phyloP scores from a whole-genome alignment of 208 protist genomes.

The Leishmania major region DNA sequence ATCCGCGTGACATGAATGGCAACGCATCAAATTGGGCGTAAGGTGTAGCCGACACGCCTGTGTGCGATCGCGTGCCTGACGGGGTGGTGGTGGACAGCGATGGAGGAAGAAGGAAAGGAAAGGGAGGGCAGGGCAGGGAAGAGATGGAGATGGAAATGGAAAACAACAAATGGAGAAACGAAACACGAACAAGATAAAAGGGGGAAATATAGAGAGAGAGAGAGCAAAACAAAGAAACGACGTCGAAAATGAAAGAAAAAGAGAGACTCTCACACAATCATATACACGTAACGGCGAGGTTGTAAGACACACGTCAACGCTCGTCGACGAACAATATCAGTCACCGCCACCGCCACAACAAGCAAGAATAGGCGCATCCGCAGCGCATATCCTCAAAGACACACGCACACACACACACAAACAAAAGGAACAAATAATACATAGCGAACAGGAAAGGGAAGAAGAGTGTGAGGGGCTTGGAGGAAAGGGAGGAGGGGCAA shows the following conservation, averaged over 20 bases:
- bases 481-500: too few species aligned
- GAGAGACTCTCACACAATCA: not conserved
- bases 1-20: not conserved
- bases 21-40: not conserved
- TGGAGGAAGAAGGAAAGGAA: constrained; percentile 1
- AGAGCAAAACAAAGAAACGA: not conserved
- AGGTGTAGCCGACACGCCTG: not conserved
- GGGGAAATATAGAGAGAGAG: not conserved
- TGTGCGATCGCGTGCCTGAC: not conserved
- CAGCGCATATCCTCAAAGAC: not conserved
- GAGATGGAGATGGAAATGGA: constrained; percentile 4
- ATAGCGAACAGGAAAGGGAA: not conserved
- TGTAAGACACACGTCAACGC: not conserved
- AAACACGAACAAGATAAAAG: not conserved
- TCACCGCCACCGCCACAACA: not conserved
- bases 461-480: not conserved
- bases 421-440: not conserved
- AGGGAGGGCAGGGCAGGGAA: not conserved
- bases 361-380: not conserved
- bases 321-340: not conserved
- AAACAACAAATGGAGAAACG: not conserved
- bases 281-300: not conserved
- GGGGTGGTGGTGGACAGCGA: not conserved
- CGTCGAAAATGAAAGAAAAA: not conserved
- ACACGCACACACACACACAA: not conserved